These are phyloP conservation scores for Pseudonitzschia multistriata DNA, from an alignment of 108 stramenopile species.

Conservation along the genomic window DNA sequence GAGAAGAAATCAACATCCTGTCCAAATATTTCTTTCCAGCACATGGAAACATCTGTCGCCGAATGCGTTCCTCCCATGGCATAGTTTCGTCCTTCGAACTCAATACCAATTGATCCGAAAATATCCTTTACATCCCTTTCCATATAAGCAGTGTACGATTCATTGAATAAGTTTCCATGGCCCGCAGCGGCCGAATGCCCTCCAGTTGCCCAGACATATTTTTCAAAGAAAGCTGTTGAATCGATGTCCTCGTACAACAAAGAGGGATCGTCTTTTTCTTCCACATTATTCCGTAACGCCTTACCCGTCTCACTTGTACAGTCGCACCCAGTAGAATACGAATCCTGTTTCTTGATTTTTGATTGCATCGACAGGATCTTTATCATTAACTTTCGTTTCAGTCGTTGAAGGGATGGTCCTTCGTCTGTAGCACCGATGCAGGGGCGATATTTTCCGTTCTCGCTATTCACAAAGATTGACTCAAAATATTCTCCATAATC, in stretches of 20 bases:
- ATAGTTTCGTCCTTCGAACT: slow-evolving; percentile 64
- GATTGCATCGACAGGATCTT: slow-evolving; percentile 35
- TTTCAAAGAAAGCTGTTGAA: background rate
- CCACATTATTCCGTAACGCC: background rate
- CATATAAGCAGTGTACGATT: slow-evolving; percentile 65
- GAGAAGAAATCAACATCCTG: slow-evolving; percentile 58
- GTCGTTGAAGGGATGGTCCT: slow-evolving; percentile 20
- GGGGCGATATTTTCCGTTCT: slow-evolving; percentile 3
- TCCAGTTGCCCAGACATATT: slow-evolving; percentile 41
- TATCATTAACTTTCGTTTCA: slow-evolving; percentile 41
- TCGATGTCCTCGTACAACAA: background rate
- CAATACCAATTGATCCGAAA: slow-evolving; percentile 59
- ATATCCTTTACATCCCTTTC: slow-evolving; percentile 44
- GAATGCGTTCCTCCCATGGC: slow-evolving; percentile 70
- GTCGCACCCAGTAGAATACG: slow-evolving; percentile 12
- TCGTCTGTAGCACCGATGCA: slow-evolving; percentile 7
- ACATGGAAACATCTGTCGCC: slow-evolving; percentile 52
- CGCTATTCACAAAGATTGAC: slow-evolving; percentile 25
- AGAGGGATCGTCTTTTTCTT: background rate
- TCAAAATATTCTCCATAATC: slow-evolving; percentile 45
- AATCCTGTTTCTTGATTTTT: slow-evolving; percentile 9
- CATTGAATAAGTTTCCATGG: slow-evolving; percentile 74
- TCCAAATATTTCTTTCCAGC: slow-evolving; percentile 68
- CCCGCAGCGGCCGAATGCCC: slow-evolving; percentile 83
- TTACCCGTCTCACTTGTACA: background rate